These are phyloP conservation scores for Acaromyces ingoldii DNA, from an alignment of 1,284 basidiomycete genomes.

Conservation along the genomic window DNA sequence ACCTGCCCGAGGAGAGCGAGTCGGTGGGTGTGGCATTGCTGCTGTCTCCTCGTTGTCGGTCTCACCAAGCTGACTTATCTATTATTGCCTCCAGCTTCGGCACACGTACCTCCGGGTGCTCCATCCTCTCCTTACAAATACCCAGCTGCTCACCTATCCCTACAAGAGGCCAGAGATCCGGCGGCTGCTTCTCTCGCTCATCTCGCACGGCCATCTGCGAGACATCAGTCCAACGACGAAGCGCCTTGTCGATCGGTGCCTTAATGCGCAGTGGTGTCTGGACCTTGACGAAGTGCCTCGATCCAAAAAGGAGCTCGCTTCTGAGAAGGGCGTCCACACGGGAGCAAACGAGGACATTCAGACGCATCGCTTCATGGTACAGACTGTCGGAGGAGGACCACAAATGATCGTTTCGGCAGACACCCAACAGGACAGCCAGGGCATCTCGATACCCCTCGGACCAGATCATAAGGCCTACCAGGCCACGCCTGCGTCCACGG, in stretches of 20 bases:
- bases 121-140: conserved; percentile 88
- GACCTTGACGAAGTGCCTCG: conserved; percentile 31
- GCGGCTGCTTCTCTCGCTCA: conserved; percentile 71
- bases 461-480: not conserved
- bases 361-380: not conserved
- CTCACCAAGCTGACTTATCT: conserved; percentile 94
- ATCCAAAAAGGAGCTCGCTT: conserved; percentile 9
- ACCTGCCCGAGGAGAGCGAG: conserved; percentile 87
- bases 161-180: conserved; percentile 92
- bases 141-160: conserved; percentile 72
- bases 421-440: not conserved
- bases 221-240: conserved; percentile 69
- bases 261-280: conserved; percentile 78
- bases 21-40: conserved; percentile 61
- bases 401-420: not conserved
- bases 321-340: not conserved
- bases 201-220: conserved; percentile 69
- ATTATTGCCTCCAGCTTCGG: conserved; percentile 84
- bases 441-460: not conserved
- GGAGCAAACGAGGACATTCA: not conserved
- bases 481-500: not conserved
- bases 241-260: conserved; percentile 84
- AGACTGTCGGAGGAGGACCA: not conserved
- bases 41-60: not conserved
- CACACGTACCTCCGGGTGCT: conserved; percentile 96